Evolutionary conservation across 2,329 filamentous ascomycete genomes (phyloP).

Genomic region (Myriosclerotinia scirpicola): DNA sequence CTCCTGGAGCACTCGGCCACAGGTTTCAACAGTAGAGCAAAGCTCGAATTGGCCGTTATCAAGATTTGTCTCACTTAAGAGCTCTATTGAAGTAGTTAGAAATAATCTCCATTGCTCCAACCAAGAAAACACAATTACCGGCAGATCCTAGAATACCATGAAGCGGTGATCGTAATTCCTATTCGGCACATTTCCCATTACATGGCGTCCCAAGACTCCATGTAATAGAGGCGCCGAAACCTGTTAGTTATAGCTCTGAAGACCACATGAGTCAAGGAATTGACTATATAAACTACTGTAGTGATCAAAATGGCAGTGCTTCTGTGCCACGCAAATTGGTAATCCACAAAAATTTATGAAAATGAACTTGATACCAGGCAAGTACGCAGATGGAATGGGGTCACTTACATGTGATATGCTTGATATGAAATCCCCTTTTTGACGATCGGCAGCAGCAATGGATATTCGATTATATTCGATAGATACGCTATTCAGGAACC

Average conservation of each 20-base stretch:
- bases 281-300: neutral
- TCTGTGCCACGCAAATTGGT: neutral
- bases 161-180: slow-evolving; percentile 56
- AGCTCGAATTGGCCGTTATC: slow-evolving; percentile 23
- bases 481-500: slow-evolving; percentile 41
- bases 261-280: neutral
- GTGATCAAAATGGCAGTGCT: neutral
- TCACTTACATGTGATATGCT: slow-evolving; percentile 52
- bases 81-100: slow-evolving; percentile 12
- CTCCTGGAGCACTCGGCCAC: slow-evolving; percentile 32
- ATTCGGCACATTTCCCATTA: no score
- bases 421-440: slow-evolving; percentile 56
- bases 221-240: neutral
- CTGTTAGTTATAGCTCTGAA: neutral
- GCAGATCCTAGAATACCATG: slow-evolving; percentile 56
- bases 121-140: slow-evolving; percentile 37
- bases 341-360: neutral
- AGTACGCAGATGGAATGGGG: neutral
- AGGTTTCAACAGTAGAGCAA: slow-evolving; percentile 24
- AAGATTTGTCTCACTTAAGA: slow-evolving; percentile 12
- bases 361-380: neutral
- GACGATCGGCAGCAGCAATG: slow-evolving; percentile 47
- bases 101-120: neutral
- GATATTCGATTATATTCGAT: slow-evolving; percentile 44
- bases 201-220: neutral